Evolutionary conservation across 139 green algal species (phyloP).

Genomic region (Deuterostichococcus epilithicus): DNA sequence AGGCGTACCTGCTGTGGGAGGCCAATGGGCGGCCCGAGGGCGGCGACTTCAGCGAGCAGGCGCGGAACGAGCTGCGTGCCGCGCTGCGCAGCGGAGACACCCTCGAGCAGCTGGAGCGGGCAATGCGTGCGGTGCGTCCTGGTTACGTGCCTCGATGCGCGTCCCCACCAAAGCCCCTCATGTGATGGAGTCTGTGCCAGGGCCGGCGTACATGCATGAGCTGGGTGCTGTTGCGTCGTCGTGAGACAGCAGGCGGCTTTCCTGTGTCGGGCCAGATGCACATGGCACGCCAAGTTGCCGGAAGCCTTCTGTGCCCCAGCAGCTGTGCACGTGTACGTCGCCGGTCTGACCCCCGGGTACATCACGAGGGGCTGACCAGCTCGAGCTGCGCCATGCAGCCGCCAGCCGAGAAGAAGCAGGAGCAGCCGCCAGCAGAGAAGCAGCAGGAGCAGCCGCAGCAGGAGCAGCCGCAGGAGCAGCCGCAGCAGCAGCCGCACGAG

Average conservation of each 20-base stretch:
- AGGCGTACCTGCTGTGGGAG: conserved; percentile 87
- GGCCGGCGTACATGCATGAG: too few relatives aligned
- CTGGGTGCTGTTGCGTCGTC: too few relatives aligned
- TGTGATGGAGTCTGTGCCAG: too few relatives aligned
- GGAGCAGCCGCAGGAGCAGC: background rate
- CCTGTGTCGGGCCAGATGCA: too few relatives aligned
- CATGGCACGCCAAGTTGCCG: too few relatives aligned
- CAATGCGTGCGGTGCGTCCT: background rate
- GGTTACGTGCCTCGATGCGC: too few relatives aligned
- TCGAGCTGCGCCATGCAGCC: background rate
- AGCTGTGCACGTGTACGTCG: too few relatives aligned
- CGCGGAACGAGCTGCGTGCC: conserved; percentile 43
- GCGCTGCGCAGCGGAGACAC: conserved; percentile 42
- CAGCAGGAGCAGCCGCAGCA: background rate
- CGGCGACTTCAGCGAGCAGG: conserved; percentile 60
- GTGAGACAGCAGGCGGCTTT: too few relatives aligned
- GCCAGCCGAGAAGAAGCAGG: background rate
- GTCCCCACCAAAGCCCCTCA: too few relatives aligned
- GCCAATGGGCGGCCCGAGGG: conserved; percentile 72
- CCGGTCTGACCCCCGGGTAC: too few relatives aligned
- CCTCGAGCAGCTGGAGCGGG: conserved; percentile 39
- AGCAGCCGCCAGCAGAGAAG: background rate
- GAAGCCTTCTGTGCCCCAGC: too few relatives aligned
- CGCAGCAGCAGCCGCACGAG: background rate
- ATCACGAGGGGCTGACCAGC: too few relatives aligned